These are phyloP conservation scores for Dictyostelium brefeldianum DNA, from an alignment of 78 protist genomes.

Conservation along the genomic window DNA sequence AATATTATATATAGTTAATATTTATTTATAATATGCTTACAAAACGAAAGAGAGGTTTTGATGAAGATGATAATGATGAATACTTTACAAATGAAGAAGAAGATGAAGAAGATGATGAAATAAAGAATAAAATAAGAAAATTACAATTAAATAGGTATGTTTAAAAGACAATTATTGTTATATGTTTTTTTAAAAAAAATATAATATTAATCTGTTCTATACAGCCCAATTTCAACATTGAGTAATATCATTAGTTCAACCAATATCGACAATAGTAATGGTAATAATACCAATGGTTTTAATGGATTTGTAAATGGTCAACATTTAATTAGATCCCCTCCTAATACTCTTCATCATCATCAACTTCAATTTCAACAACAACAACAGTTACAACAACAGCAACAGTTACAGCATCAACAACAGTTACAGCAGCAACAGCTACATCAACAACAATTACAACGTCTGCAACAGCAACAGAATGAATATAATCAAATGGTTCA, in stretches of 20 bases:
- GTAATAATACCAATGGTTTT: no score
- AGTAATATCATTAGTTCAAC: no score
- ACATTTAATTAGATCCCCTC: not conserved
- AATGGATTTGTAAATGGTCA: no score
- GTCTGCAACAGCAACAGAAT: not conserved
- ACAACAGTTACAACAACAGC: not conserved
- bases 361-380: not conserved
- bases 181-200: no score
- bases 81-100: not conserved
- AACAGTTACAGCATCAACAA: not conserved
- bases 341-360: not conserved
- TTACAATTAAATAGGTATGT: conserved; percentile 1
- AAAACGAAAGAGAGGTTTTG: conserved; percentile 42
- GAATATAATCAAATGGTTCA: not conserved
- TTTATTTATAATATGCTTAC: not conserved
- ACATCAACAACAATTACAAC: not conserved
- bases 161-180: no score
- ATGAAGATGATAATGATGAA: not conserved
- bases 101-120: conserved; percentile 9
- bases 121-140: conserved; percentile 27
- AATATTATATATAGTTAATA: no score
- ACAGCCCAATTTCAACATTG: not conserved
- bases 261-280: no score
- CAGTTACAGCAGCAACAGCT: not conserved
- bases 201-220: no score